Evolutionary conservation across 495 filamentous ascomycete genomes (phyloP).

Genomic region (Aspergillus nanangensis): DNA sequence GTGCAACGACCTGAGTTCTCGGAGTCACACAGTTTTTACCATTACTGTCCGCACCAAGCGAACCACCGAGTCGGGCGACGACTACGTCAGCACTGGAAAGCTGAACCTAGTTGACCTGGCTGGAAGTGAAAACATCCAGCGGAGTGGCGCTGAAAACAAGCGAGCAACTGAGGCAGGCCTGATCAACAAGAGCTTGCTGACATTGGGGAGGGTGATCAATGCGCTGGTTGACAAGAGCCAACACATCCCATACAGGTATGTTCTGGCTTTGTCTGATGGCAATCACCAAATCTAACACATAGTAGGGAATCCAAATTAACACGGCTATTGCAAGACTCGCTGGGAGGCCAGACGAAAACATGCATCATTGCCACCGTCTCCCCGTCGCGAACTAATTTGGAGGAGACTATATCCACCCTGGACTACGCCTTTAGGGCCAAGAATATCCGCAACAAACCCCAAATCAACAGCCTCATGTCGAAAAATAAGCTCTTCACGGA

Average conservation of each 20-base stretch:
- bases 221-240: constrained; percentile 85
- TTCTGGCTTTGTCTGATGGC: not conserved
- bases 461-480: constrained; percentile 86
- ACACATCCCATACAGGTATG: constrained; percentile 79
- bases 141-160: constrained; percentile 96
- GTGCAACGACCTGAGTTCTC: constrained; percentile 94
- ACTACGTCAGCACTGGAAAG: constrained; percentile 90
- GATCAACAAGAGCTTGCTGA: constrained; percentile 97
- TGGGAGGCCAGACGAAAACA: constrained; percentile 92
- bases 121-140: constrained; percentile 94
- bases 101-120: constrained; percentile 95
- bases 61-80: constrained; percentile 75
- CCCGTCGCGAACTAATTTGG: constrained; percentile 87
- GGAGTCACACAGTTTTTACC: constrained; percentile 95
- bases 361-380: constrained; percentile 98
- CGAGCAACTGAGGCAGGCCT: constrained; percentile 90
- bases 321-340: constrained; percentile 88
- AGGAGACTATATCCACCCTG: constrained; percentile 95
- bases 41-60: constrained; percentile 85
- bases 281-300: not conserved
- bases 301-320: constrained; percentile 91
- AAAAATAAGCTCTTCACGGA: constrained; percentile 90
- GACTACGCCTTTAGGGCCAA: constrained; percentile 98
- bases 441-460: constrained; percentile 97
- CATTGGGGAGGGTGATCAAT: constrained; percentile 94